Evolutionary conservation across 2,329 filamentous ascomycete genomes (phyloP).

Genomic region (Fusarium zealandicum): DNA sequence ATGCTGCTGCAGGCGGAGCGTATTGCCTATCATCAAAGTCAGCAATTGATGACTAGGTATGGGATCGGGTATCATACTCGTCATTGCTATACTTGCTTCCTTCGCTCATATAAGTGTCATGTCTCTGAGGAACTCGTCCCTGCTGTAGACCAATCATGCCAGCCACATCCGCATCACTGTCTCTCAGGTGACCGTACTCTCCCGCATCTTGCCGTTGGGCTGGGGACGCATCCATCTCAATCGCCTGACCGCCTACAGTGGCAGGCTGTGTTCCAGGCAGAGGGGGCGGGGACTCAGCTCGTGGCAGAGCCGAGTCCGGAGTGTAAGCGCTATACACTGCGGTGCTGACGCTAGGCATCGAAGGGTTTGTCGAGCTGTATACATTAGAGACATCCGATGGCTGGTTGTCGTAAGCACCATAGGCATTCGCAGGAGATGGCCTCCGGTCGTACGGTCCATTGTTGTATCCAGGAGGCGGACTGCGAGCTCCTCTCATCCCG

Average conservation of each 20-base stretch:
- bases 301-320: conserved; percentile 57
- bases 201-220: conserved; percentile 52
- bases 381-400: conserved; percentile 45
- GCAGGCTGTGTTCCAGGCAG: conserved; percentile 55
- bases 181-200: conserved; percentile 58
- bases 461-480: conserved; percentile 54
- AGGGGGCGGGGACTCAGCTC: conserved; percentile 71
- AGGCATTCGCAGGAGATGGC: conserved; percentile 48
- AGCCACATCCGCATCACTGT: conserved; percentile 75
- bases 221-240: conserved; percentile 81
- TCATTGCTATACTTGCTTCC: conserved; percentile 76
- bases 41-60: not conserved
- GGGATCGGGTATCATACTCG: conserved; percentile 60
- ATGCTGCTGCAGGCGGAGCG: conserved; percentile 62
- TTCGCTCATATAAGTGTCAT: conserved; percentile 66
- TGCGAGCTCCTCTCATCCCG: conserved; percentile 44
- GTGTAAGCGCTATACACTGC: conserved; percentile 54
- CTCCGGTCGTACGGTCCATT: conserved; percentile 50
- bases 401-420: conserved; percentile 49
- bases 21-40: conserved; percentile 52
- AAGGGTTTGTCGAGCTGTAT: conserved; percentile 45
- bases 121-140: conserved; percentile 49
- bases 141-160: conserved; percentile 79
- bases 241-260: conserved; percentile 65
- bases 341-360: conserved; percentile 45